Evolutionary conservation across 1,139 yeast genomes (phyloP), one percentile per base, ranked within the genome.

Genomic region (Candida labiduridarum): DNA sequence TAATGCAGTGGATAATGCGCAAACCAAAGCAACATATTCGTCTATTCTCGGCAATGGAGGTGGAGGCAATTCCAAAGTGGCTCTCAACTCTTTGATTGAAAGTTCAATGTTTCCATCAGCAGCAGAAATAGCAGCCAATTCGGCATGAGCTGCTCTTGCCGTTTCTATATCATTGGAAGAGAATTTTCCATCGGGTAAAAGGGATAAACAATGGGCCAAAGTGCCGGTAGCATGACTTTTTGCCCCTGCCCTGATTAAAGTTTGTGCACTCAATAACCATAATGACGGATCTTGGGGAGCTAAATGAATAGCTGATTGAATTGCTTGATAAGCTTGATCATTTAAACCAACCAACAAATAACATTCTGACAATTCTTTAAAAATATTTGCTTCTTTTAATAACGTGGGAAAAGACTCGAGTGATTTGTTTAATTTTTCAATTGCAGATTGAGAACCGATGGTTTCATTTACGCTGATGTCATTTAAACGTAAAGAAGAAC

Each of bases 141-240:
- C 83, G 3, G 81, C 76, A 61, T 80, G 85, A 3, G 80, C 78
- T 22, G 77, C 72, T 50, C 84, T 66, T 0, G 82, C 80, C 1
- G 79, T 71, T 51, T 79, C 81, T 25, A 78, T 63, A 49, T 77
- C 76, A 12, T 52, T 58, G 9, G 56, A 50, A 45, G 69, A 53
- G 49, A 66, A 68, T 12, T 64, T 63, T 48, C 22, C 60, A n/a
- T 68, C 69, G 0, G 78, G 71, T 44, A 79, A 63, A 19, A 74
- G 65, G 30, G 72, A 64, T 39, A 80, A 69, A 49, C 81, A 68
- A 46, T 74, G 76, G 14, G 74, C 72, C 49, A 80, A 68, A 2
- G 80, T 68, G 25, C 74, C 73, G 3, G 78, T 72, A 0, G 85
- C 82, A 51, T 78, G 82, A 35, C 61, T 61, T 15, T 72, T 62